phyloP scores from a whole-genome alignment of 2,329 filamentous ascomycete genomes.

The Xylariaceae sp. region DNA sequence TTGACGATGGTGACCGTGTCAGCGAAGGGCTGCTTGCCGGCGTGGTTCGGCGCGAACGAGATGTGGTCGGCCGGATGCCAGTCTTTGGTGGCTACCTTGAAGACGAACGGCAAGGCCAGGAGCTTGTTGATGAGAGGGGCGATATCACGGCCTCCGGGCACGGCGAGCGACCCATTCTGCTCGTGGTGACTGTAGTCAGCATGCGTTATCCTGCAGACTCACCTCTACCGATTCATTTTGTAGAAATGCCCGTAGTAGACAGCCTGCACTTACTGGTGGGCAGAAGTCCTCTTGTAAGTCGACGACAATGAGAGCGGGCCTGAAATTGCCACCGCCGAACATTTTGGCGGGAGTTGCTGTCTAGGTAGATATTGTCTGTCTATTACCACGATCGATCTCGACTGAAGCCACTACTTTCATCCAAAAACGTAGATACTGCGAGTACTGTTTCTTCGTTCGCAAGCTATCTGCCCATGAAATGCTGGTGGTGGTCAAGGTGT shows the following conservation, averaged over 20 bases:
- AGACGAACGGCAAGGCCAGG: conserved; percentile 63
- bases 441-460: no score
- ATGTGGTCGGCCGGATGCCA: conserved; percentile 80
- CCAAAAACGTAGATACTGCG: no score
- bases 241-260: background rate
- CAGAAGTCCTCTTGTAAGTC: conserved; percentile 96
- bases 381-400: background rate
- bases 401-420: no score
- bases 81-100: conserved; percentile 86
- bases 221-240: background rate
- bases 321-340: conserved; percentile 29
- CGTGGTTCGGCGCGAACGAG: conserved; percentile 83
- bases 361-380: no score
- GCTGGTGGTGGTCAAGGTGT: no score
- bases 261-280: conserved; percentile 63
- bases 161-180: conserved; percentile 79
- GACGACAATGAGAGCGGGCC: conserved; percentile 63
- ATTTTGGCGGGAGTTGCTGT: conserved; percentile 13
- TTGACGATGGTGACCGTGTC: conserved; percentile 62
- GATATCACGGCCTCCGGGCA: conserved; percentile 68
- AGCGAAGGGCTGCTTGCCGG: conserved; percentile 61
- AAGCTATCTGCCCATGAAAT: no score
- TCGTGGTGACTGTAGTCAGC: background rate
- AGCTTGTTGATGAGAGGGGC: conserved; percentile 69
- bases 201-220: background rate